Evolutionary conservation across 148 eudicot genomes (phyloP).

Genomic region (Cornus florida): DNA sequence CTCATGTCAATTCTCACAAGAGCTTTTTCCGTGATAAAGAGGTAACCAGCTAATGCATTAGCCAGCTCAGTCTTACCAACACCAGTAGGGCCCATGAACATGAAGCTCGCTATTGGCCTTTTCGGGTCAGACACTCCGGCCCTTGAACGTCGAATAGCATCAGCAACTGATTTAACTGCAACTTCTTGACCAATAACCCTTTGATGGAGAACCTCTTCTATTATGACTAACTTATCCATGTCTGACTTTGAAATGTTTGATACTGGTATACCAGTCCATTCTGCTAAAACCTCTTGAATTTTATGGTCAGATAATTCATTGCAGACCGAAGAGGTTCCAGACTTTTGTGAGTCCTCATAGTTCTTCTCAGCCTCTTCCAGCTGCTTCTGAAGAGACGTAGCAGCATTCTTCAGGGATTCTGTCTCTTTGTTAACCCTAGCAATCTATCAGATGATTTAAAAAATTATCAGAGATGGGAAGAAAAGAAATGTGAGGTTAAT

Average conservation of each 20-base stretch:
- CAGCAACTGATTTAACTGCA: not conserved
- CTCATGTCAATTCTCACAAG: not conserved
- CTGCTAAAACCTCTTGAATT: no score
- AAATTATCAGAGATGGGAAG: no score
- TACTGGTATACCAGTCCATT: not conserved
- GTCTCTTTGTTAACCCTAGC: no score
- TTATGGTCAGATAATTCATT: no score
- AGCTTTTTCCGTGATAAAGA: not conserved
- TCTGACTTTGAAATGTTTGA: not conserved
- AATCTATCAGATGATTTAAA: no score
- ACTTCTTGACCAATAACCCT: not conserved
- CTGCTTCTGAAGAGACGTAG: no score
- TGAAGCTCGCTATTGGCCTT: not conserved
- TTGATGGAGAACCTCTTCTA: not conserved
- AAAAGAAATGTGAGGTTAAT: no score
- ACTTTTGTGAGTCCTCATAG: no score
- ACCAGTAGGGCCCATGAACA: not conserved
- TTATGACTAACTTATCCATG: not conserved
- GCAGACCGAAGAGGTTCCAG: no score
- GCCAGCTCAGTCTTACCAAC: not conserved
- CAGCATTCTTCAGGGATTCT: no score
- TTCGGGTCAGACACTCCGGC: not conserved
- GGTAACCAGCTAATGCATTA: not conserved
- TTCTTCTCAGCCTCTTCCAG: no score
- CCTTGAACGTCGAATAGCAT: not conserved